Evolutionary conservation across 1,284 basidiomycete genomes (phyloP).

Genomic region (Apiotrichum veenhuisii): DNA sequence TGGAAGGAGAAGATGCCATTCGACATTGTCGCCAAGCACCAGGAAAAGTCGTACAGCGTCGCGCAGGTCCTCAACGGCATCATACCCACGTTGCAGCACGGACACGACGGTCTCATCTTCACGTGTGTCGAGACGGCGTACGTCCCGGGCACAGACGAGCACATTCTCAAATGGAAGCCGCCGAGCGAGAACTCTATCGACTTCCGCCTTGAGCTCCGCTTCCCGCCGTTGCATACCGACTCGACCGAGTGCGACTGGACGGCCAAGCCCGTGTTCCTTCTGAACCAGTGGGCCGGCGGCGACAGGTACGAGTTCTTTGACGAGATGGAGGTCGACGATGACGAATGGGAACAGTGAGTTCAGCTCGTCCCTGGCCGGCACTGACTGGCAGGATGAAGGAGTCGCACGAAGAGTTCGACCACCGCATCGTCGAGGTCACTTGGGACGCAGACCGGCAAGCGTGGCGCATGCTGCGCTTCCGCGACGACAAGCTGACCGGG

Average conservation of each 20-base stretch:
- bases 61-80: slow-evolving; percentile 78
- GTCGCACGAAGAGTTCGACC: slow-evolving; percentile 81
- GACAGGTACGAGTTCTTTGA: slow-evolving; percentile 79
- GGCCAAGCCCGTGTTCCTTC: slow-evolving; percentile 79
- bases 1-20: slow-evolving; percentile 68
- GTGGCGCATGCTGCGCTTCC: slow-evolving; percentile 87
- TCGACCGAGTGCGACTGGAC: slow-evolving; percentile 67
- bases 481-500: slow-evolving; percentile 85
- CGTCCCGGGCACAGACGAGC: slow-evolving; percentile 80
- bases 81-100: slow-evolving; percentile 85
- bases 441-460: slow-evolving; percentile 67
- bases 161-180: slow-evolving; percentile 98
- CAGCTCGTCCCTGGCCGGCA: neutral
- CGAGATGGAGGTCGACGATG: slow-evolving; percentile 76
- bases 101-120: slow-evolving; percentile 95
- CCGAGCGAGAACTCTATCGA: slow-evolving; percentile 97
- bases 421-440: slow-evolving; percentile 87
- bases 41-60: slow-evolving; percentile 83
- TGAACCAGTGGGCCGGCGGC: slow-evolving; percentile 70
- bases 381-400: slow-evolving; percentile 66
- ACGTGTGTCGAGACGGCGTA: slow-evolving; percentile 86
- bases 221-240: slow-evolving; percentile 63
- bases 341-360: slow-evolving; percentile 85
- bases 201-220: slow-evolving; percentile 89
- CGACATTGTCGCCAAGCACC: slow-evolving; percentile 84